phyloP scores from a whole-genome alignment of 345 rosid species.

The Rubroshorea leprosula region DNA sequence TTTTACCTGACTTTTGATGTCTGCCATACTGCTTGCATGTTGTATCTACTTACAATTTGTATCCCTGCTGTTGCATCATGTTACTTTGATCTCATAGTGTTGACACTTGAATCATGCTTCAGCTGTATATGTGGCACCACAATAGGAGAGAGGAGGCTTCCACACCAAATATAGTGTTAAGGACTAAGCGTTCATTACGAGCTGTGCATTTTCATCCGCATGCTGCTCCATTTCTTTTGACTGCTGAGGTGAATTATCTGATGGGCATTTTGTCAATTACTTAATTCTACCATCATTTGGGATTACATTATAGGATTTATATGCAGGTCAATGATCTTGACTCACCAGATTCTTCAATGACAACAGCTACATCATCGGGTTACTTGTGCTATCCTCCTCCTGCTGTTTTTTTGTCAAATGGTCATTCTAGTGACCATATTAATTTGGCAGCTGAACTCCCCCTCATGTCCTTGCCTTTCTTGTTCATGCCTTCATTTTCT shows the following conservation, averaged over 20 bases:
- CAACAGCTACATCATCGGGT: slow-evolving; percentile 65
- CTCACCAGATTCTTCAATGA: slow-evolving; percentile 72
- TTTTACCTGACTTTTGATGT: too few relatives aligned
- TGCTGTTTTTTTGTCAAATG: slow-evolving; percentile 52
- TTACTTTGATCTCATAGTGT: too few relatives aligned
- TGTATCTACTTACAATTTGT: too few relatives aligned
- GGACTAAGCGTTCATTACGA: slow-evolving; percentile 71
- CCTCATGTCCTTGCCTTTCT: slow-evolving; percentile 45
- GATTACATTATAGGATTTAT: too few relatives aligned
- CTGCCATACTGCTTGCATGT: too few relatives aligned
- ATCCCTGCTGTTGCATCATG: too few relatives aligned
- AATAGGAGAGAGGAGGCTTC: slow-evolving; percentile 55
- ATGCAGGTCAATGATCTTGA: slow-evolving; percentile 90
- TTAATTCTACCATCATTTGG: too few relatives aligned
- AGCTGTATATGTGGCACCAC: slow-evolving; percentile 75
- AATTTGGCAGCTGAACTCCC: slow-evolving; percentile 51
- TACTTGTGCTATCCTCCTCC: slow-evolving; percentile 73
- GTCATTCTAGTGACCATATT: slow-evolving; percentile 41
- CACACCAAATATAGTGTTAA: slow-evolving; percentile 57
- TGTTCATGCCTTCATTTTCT: slow-evolving; percentile 43
- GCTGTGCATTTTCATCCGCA: slow-evolving; percentile 87
- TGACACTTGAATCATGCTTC: too few relatives aligned
- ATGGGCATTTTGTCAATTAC: too few relatives aligned
- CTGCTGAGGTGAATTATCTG: slow-evolving; percentile 96
- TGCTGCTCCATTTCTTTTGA: slow-evolving; percentile 73